Percentiles rank a stretch among this genome's conserved stretches.
Conservation (phyloP, 2,329 filamentous ascomycete genomes). For the Trichoderma sp. region DNA sequence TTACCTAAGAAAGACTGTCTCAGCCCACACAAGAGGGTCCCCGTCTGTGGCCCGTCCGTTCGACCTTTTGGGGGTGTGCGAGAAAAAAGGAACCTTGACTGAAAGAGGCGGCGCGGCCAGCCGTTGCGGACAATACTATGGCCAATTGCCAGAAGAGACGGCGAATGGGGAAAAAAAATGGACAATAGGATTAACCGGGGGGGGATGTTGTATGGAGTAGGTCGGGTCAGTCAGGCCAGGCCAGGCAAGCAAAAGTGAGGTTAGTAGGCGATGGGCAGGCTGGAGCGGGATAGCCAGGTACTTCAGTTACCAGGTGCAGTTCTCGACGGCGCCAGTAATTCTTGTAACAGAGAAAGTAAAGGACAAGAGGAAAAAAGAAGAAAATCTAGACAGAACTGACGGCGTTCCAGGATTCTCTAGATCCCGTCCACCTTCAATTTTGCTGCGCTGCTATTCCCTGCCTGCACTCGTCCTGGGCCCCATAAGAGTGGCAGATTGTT, state of each 20-base stretch:
- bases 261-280: neutral
- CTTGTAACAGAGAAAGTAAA: neutral
- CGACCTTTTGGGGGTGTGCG: slow-evolving; percentile 18
- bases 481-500: slow-evolving; percentile 18
- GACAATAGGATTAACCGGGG: neutral
- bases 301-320: neutral
- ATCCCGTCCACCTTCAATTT: slow-evolving; percentile 14
- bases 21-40: slow-evolving; percentile 22
- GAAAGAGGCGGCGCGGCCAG: slow-evolving; percentile 19
- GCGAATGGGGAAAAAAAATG: neutral
- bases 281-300: neutral
- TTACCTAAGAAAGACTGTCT: slow-evolving; percentile 28
- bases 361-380: neutral
- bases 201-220: neutral
- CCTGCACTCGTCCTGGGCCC: slow-evolving; percentile 7
- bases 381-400: neutral
- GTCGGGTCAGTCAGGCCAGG: neutral
- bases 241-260: neutral
- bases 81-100: neutral
- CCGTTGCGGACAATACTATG: slow-evolving; percentile 10
- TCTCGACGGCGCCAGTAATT: neutral
- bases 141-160: slow-evolving; percentile 1
- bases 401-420: neutral
- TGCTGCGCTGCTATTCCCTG: slow-evolving; percentile 14
- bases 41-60: slow-evolving; percentile 9